Conservation (phyloP, 371 early-diverging fungal genomes). For the Mucor piriformis region DNA sequence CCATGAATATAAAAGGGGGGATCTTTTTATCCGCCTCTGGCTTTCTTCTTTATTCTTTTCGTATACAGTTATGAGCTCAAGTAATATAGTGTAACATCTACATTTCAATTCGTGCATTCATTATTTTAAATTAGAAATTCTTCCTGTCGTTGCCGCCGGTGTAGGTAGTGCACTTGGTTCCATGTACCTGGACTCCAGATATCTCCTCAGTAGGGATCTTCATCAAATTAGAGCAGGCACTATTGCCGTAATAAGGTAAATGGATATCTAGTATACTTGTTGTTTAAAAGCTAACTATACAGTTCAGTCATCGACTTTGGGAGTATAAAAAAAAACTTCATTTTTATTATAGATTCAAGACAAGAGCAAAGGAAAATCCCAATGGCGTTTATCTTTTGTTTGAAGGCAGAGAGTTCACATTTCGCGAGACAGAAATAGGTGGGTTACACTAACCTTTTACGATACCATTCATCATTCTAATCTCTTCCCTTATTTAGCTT, state of each 20-base stretch:
- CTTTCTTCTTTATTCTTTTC: neutral
- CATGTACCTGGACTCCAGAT: conserved; percentile 36
- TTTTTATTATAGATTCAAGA: conserved; percentile 34
- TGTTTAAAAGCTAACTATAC: too few species aligned
- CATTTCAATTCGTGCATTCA: neutral
- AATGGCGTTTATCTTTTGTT: conserved; percentile 25
- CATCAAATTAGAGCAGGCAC: conserved; percentile 26
- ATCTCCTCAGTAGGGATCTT: conserved; percentile 26
- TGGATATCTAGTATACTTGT: too few species aligned
- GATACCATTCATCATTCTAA: conserved; percentile 14
- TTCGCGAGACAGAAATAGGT: conserved; percentile 30
- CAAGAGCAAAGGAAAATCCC: conserved; percentile 28
- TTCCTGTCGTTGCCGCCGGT: conserved; percentile 27
- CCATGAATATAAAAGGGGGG: neutral
- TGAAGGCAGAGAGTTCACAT: conserved; percentile 37
- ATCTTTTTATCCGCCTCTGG: neutral
- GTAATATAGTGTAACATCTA: neutral
- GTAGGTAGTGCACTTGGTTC: conserved; percentile 26
- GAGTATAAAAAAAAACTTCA: conserved; percentile 25
- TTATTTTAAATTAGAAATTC: conserved; percentile 6
- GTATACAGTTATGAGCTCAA: neutral
- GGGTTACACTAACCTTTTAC: conserved; percentile 1
- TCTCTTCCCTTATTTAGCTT: conserved; percentile 20
- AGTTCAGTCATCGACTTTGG: conserved; percentile 21
- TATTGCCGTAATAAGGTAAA: conserved; percentile 14